Evolutionary conservation across 2,329 filamentous ascomycete genomes (phyloP).

Genomic region (Stagonosporopsis chrysanthemi): DNA sequence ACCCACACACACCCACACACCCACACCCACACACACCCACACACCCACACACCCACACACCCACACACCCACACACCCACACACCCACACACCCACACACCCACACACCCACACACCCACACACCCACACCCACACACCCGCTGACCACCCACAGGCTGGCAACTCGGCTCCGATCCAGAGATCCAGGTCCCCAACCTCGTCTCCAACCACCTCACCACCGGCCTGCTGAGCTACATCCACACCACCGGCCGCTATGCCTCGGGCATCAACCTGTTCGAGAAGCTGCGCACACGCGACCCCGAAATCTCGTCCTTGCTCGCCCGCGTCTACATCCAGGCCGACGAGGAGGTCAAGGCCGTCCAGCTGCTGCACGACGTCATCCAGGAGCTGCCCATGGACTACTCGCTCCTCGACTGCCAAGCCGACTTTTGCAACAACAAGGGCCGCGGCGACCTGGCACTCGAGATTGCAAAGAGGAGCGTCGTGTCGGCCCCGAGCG

Average conservation of each 20-base stretch:
- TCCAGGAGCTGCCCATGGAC: conserved; percentile 95
- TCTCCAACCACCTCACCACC: conserved; percentile 94
- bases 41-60: neutral
- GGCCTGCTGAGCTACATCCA: conserved; percentile 93
- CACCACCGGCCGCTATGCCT: conserved; percentile 92
- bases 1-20: neutral
- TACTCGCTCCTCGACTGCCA: conserved; percentile 96
- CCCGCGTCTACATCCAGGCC: conserved; percentile 90
- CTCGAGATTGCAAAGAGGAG: conserved; percentile 92
- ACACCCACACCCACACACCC: neutral
- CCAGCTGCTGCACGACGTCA: conserved; percentile 82
- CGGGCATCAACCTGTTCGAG: conserved; percentile 96
- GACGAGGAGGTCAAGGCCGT: conserved; percentile 98
- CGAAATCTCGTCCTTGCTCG: conserved; percentile 90
- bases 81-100: too few relatives aligned
- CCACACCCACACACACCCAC: neutral
- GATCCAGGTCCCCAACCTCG: conserved; percentile 95
- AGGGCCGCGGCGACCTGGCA: conserved; percentile 86
- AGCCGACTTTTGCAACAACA: conserved; percentile 87
- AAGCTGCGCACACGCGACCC: conserved; percentile 90
- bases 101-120: too few relatives aligned
- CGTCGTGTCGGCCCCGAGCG: conserved; percentile 92
- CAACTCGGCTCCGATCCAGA: conserved; percentile 96
- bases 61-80: neutral
- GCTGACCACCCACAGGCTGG: conserved; percentile 65